Evolutionary conservation across 2,329 filamentous ascomycete genomes (phyloP).

Genomic region (Blastomyces silverae): DNA sequence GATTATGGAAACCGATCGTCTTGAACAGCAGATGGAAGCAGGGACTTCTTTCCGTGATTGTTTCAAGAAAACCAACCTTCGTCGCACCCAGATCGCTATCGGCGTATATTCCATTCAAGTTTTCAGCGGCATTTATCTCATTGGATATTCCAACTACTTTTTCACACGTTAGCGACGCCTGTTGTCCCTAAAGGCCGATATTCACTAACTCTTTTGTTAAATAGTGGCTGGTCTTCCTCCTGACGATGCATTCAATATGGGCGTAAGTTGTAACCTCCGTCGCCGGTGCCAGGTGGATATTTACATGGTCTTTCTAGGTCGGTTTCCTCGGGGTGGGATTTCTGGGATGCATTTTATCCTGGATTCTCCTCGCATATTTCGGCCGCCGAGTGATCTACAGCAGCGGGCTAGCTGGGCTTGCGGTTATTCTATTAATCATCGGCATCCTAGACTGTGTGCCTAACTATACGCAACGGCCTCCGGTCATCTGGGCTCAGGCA

Average conservation of each 20-base stretch:
- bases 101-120: conserved; percentile 42
- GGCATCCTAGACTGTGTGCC: conserved; percentile 39
- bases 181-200: neutral
- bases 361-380: conserved; percentile 31
- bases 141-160: conserved; percentile 32
- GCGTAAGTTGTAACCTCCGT: conserved; percentile 23
- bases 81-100: conserved; percentile 41
- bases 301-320: conserved; percentile 21
- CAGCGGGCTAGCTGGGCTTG: conserved; percentile 30
- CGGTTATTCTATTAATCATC: conserved; percentile 33
- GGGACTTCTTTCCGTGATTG: conserved; percentile 35
- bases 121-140: conserved; percentile 40
- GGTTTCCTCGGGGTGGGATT: conserved; percentile 37
- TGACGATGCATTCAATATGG: conserved; percentile 35
- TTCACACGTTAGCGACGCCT: conserved; percentile 21
- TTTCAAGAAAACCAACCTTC: conserved; percentile 38
- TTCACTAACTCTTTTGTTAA: conserved; percentile 2
- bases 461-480: conserved; percentile 23
- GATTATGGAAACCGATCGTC: conserved; percentile 23
- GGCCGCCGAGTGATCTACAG: conserved; percentile 33
- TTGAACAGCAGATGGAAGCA: conserved; percentile 38
- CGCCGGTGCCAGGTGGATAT: neutral
- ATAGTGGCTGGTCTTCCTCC: conserved; percentile 27
- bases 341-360: conserved; percentile 34
- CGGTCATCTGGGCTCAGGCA: conserved; percentile 31